Base-by-base conservation (phyloP, 495 filamentous ascomycete species). In the Talaromyces adpressus region DNA sequence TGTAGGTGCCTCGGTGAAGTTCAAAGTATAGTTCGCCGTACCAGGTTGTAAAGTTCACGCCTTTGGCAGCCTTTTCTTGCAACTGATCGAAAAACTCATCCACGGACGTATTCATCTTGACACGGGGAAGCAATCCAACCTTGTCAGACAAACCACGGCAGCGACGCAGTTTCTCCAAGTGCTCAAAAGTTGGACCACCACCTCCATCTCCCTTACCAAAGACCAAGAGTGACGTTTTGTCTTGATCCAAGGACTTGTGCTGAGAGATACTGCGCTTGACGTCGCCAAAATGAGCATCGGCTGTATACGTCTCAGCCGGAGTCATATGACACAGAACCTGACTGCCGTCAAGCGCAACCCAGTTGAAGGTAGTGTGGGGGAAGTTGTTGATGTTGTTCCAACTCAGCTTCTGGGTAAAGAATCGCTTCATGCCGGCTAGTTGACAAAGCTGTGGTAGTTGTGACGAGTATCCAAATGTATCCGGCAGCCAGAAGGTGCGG, bases 331-430 rank as follows among this genome's bases (percentile, higher is more conserved):
- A 97, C 59, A 98, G 82, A 51, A 98, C 94, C 69, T 98, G 94
- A 64, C 89, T 95, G 18, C 93, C 93, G 71, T 98, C 94, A 27
- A 97, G 84, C 2, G 91, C 81, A 20, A 98, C 92, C 94, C 94
- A 98, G 69, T 94, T 94, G 81, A 98, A 98, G 1, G 94, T 98
- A 1, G 93, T 97, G 67, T 98, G 94, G 1, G 94, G 94, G 76
- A 98, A 98, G 63, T 89, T 96, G 78, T 98, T 98, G 80, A 98
- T 97, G 73, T 98, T 98, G 75, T 98, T 98, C 88, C 88, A 91
- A 72, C 87, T 90, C 41, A 98, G 83, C 76, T 98, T 98, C 75
- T 98, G 94, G 1, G 94, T 98, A 66, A 98, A 90, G 79, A 98
- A 98, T 32, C 94, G 85, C 61, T 81, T 89, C 94, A 98, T 98